A percentile compares a stretch with the other conserved stretches of the same genome.
Evolutionary conservation across 2,329 filamentous ascomycete species (phyloP).

Genomic region (Clonostachys rosea): DNA sequence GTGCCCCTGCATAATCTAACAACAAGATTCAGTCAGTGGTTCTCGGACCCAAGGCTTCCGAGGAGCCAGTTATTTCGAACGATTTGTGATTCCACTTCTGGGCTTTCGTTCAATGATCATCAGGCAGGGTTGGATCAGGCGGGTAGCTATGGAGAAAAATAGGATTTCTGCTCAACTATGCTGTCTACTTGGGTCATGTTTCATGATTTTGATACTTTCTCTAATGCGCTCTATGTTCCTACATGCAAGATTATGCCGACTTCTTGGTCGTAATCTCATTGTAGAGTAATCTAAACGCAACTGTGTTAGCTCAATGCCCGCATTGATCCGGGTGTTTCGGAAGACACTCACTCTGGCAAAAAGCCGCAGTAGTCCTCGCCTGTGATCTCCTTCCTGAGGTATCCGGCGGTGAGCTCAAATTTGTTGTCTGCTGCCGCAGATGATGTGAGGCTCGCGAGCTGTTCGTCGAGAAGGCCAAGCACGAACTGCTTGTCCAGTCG

Average conservation of each 20-base stretch:
- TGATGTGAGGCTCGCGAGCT: conserved; percentile 3
- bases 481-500: conserved; percentile 80
- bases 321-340: not conserved
- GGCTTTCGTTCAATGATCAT: too few relatives aligned
- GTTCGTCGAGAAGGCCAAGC: conserved; percentile 68
- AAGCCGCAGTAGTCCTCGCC: conserved; percentile 5
- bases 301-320: not conserved
- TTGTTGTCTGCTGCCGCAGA: conserved; percentile 8
- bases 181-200: too few relatives aligned
- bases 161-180: too few relatives aligned
- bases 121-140: too few relatives aligned
- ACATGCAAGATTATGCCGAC: not conserved
- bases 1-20: too few relatives aligned
- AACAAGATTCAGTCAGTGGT: too few relatives aligned
- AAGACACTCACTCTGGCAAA: conserved; percentile 2
- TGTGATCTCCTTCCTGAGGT: not conserved
- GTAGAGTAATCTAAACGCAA: not conserved
- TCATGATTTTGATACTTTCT: too few relatives aligned
- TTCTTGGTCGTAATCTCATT: conserved; percentile 2
- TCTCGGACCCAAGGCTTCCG: too few relatives aligned
- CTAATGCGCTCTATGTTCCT: not conserved
- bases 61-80: too few relatives aligned
- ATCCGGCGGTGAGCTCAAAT: conserved; percentile 2
- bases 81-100: too few relatives aligned
- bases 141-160: too few relatives aligned